Evolutionary conservation across 768 basidiomycete species (phyloP).

Genomic region (Hortiboletus campestris): DNA sequence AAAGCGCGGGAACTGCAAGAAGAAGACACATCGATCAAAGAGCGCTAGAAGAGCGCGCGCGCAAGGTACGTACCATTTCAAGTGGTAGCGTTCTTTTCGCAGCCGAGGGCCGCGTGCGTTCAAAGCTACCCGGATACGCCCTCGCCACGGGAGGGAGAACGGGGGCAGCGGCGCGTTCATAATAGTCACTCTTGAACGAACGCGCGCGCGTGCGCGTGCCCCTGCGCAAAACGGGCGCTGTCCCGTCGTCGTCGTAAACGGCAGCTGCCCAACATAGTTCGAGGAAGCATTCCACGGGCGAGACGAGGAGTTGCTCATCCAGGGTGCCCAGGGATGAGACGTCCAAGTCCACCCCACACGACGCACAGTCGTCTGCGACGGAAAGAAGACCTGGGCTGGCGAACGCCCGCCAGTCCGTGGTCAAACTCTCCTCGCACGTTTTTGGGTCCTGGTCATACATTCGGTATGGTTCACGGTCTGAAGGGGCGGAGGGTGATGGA

Average conservation of each 20-base stretch:
- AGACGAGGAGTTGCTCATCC: slow-evolving; percentile 39
- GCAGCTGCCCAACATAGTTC: slow-evolving; percentile 41
- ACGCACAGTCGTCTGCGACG: slow-evolving; percentile 23
- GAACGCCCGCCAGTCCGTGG: slow-evolving; percentile 1
- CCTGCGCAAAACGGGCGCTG: neutral
- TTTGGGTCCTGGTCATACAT: slow-evolving; percentile 9
- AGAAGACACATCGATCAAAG: neutral
- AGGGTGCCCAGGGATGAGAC: slow-evolving; percentile 35
- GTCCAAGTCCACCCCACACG: slow-evolving; percentile 36
- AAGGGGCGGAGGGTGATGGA: slow-evolving; percentile 6
- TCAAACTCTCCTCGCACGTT: neutral
- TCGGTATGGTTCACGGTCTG: slow-evolving; percentile 1
- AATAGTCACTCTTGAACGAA: slow-evolving; percentile 16
- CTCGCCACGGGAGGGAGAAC: neutral
- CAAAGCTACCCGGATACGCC: slow-evolving; percentile 11
- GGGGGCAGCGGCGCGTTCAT: neutral
- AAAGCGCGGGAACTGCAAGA: slow-evolving; percentile 7
- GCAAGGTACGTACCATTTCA: slow-evolving; percentile 10
- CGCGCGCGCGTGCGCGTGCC: slow-evolving; percentile 7
- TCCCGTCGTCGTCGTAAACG: slow-evolving; percentile 29
- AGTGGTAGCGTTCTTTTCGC: slow-evolving; percentile 19
- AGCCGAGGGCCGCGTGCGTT: slow-evolving; percentile 12
- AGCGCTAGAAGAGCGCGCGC: neutral
- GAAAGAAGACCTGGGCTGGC: slow-evolving; percentile 10
- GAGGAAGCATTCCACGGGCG: slow-evolving; percentile 39